These are phyloP conservation scores for Amanita polypyramis DNA, from an alignment of 768 basidiomycete genomes.

Conservation along the genomic window DNA sequence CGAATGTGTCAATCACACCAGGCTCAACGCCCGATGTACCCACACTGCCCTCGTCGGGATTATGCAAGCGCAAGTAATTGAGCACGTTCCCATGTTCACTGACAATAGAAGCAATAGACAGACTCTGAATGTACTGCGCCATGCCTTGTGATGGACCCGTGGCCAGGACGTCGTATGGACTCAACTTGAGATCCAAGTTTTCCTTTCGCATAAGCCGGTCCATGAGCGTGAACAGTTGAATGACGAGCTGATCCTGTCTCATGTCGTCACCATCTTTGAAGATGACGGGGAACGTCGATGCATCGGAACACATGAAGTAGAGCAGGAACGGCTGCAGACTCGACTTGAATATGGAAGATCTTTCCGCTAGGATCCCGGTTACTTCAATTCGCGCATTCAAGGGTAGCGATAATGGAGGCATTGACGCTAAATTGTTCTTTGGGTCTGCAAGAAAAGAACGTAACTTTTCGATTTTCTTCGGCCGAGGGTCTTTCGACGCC, in stretches of 20 bases:
- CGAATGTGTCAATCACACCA: slow-evolving; percentile 89
- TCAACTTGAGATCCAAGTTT: slow-evolving; percentile 87
- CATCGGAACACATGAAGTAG: slow-evolving; percentile 80
- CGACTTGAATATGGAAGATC: slow-evolving; percentile 95
- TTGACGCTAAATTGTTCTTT: slow-evolving; percentile 73
- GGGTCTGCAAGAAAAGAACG: slow-evolving; percentile 76
- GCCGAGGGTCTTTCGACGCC: slow-evolving; percentile 83
- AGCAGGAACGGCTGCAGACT: slow-evolving; percentile 88
- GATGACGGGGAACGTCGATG: slow-evolving; percentile 85
- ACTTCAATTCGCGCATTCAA: slow-evolving; percentile 81
- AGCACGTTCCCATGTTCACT: slow-evolving; percentile 84
- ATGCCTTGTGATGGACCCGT: slow-evolving; percentile 90
- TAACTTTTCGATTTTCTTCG: slow-evolving; percentile 96
- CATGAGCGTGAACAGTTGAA: slow-evolving; percentile 99
- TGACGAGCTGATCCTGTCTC: slow-evolving; percentile 95
- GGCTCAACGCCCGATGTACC: slow-evolving; percentile 95
- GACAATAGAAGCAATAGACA: slow-evolving; percentile 90
- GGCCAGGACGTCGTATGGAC: slow-evolving; percentile 87
- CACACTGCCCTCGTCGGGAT: slow-evolving; percentile 91
- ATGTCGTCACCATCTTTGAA: slow-evolving; percentile 99
- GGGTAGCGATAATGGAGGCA: slow-evolving; percentile 79
- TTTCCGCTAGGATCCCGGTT: slow-evolving; percentile 82
- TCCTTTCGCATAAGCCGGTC: slow-evolving; percentile 88
- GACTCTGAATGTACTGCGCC: slow-evolving; percentile 93
- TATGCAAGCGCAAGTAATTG: slow-evolving; percentile 75